Conservation (phyloP, 768 basidiomycete genomes). For the Favolaschia claudopus region DNA sequence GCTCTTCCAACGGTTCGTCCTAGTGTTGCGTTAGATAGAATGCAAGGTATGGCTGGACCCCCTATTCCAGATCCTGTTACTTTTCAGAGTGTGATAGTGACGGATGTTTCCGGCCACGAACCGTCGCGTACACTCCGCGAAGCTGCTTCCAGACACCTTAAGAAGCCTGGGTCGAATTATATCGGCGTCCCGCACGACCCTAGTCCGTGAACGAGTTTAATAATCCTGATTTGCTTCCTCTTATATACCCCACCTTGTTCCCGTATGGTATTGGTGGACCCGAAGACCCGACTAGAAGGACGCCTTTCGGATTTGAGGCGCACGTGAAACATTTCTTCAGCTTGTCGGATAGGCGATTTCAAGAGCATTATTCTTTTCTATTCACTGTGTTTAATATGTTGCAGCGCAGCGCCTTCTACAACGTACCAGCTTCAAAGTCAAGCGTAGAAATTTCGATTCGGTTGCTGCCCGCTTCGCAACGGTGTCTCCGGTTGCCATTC, state of each 20-base stretch:
- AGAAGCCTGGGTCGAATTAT: background rate
- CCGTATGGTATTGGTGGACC: conserved; percentile 6
- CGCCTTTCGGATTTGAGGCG: background rate
- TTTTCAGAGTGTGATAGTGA: background rate
- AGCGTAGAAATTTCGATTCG: background rate
- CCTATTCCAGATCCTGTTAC: background rate
- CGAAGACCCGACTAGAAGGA: background rate
- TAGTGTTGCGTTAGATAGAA: too few relatives aligned
- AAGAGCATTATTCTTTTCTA: conserved; percentile 1
- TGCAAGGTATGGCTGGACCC: conserved; percentile 19
- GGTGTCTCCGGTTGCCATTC: background rate
- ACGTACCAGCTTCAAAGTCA: background rate
- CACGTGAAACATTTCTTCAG: background rate
- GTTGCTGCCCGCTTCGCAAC: background rate
- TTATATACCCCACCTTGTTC: conserved; percentile 7
- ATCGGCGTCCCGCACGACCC: background rate
- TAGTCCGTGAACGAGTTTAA: background rate
- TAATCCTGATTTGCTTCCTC: background rate
- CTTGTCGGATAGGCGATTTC: background rate
- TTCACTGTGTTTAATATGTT: conserved; percentile 11
- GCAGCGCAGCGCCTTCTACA: background rate
- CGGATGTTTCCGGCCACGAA: background rate
- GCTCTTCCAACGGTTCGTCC: too few relatives aligned
- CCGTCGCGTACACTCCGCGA: background rate
- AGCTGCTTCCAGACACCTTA: background rate